These are phyloP conservation scores for Chara braunii DNA, from an alignment of 139 green algal genomes.

Conservation along the genomic window DNA sequence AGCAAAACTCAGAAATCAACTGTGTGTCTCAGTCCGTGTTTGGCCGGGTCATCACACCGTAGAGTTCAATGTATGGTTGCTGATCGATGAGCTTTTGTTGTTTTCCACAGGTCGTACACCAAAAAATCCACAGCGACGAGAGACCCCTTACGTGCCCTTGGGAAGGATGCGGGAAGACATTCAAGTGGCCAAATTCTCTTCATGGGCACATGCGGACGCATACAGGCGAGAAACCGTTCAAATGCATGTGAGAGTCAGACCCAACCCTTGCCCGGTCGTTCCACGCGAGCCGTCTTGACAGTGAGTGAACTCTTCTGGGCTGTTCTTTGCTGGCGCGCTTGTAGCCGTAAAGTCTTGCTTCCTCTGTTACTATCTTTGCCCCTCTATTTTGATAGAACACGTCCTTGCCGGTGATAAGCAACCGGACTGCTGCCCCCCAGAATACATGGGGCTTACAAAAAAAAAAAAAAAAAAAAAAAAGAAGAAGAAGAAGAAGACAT, in stretches of 20 bases:
- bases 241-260: conserved; percentile 15
- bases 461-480: too few relatives aligned
- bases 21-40: too few relatives aligned
- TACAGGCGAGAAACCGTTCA: conserved; percentile 43
- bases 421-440: too few relatives aligned
- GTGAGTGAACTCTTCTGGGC: conserved; percentile 1
- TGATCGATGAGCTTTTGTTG: too few relatives aligned
- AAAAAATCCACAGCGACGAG: conserved; percentile 33
- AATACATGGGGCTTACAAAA: too few relatives aligned
- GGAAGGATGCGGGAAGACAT: conserved; percentile 44
- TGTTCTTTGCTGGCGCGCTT: neutral
- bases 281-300: neutral
- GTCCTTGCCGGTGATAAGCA: too few relatives aligned
- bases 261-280: neutral
- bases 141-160: conserved; percentile 28
- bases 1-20: too few relatives aligned
- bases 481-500: too few relatives aligned
- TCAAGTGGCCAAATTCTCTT: conserved; percentile 43
- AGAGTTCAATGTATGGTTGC: too few relatives aligned
- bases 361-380: neutral
- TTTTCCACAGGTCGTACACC: conserved; percentile 30
- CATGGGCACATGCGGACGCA: conserved; percentile 43
- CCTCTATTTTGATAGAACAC: too few relatives aligned
- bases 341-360: neutral
- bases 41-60: too few relatives aligned